Evolutionary conservation across 1,284 basidiomycete species (phyloP), one percentile per base, ranked within the genome.

Genomic region (Papiliotrema laurentii): DNA sequence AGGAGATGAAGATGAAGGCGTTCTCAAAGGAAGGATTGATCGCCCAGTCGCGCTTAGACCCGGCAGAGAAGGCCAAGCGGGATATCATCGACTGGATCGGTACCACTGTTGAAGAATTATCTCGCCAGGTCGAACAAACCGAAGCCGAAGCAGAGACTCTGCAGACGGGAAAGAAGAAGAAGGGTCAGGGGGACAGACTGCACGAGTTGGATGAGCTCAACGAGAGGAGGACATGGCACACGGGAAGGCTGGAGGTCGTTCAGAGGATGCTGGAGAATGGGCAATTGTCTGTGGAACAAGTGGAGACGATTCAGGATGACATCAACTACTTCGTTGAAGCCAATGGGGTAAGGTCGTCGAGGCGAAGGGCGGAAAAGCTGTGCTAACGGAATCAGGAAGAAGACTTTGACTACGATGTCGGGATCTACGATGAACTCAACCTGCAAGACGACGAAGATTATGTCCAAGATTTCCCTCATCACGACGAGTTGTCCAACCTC

Each of bases 1-100:
- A 98, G 78, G 96, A 98, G 76, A 97, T 98, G 92, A 99, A 99
- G 82, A 98, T 96, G 55, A 99, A 99, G 73, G 96, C 96, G 0
- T 99, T 98, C 77, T 97, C 93, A 27, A 99, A 98, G 75, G 96
- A 97, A 74, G 96, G 96, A 31, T 81, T 99, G 30, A 97, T 88
- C 56, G 90, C 93, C 49, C 91, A 92, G 4, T 83, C 90, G 39
- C 89, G 89, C 66, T 84, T 98, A 26, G 96, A 98, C 72, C 96
- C 96, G 43, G 91, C 89, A 70, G 91, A 96, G 55, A 90, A 94
- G 76, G 91, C 94, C 75, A 97, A 97, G 75, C 81, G 87, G 56
- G 93, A 97, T 67, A 84, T 86, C 50, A 85, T 87, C 37, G 77
- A 84, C 53, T 96, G 91, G 89, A 78, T 96, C 21, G 86, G 89